Conservation (phyloP, 225 moss, liverwort and hornwort genomes). For the Climacium dendroides region DNA sequence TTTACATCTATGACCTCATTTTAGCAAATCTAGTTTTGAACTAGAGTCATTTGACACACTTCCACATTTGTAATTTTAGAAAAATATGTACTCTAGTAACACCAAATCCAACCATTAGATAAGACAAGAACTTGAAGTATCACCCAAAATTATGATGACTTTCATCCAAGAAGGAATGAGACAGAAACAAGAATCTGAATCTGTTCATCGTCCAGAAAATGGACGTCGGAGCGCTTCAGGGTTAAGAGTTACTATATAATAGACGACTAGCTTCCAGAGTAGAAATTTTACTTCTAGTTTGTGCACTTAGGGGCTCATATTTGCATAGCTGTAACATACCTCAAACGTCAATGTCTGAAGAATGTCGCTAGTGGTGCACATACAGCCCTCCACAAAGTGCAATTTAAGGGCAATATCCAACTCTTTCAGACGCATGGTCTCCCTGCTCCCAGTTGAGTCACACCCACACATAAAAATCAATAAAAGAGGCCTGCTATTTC, state of each 20-base stretch:
- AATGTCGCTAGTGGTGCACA: slow-evolving; percentile 50
- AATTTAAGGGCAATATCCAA: slow-evolving; percentile 59
- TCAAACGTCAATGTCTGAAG: slow-evolving; percentile 58
- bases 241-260: neutral
- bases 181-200: too few relatives aligned
- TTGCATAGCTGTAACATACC: slow-evolving; percentile 5
- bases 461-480: neutral
- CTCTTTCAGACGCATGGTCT: slow-evolving; percentile 59
- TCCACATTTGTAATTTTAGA: too few relatives aligned
- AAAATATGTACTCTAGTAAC: too few relatives aligned
- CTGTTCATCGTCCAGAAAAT: too few relatives aligned
- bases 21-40: too few relatives aligned
- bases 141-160: too few relatives aligned
- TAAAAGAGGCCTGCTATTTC: neutral
- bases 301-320: neutral
- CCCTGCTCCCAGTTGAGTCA: slow-evolving; percentile 21
- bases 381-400: slow-evolving; percentile 58
- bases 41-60: too few relatives aligned
- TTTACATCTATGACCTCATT: too few relatives aligned
- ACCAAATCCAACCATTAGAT: too few relatives aligned
- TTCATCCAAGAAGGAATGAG: too few relatives aligned
- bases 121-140: too few relatives aligned
- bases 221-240: too few relatives aligned
- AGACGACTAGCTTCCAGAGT: neutral
- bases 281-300: neutral